phyloP scores from a whole-genome alignment of 78 protist species.

The Trichosphaerium sp. region DNA sequence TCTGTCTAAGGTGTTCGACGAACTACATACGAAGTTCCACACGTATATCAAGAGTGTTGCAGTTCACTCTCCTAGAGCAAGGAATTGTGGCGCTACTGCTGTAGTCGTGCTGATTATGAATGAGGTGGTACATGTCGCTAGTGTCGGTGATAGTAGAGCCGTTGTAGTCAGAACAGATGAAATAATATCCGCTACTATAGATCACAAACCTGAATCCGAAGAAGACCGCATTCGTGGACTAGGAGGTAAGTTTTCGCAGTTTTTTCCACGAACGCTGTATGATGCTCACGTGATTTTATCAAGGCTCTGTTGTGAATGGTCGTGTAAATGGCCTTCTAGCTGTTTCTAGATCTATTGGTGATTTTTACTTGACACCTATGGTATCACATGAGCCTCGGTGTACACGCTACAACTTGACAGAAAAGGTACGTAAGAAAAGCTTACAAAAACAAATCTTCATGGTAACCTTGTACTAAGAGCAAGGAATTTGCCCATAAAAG shows the following conservation, averaged over 20 bases:
- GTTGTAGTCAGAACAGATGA: conserved; percentile 8
- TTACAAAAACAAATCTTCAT: too few species aligned
- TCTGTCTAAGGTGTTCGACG: conserved; percentile 6
- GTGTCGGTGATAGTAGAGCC: conserved; percentile 32
- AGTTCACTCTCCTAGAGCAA: too few species aligned
- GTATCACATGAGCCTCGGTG: conserved; percentile 23
- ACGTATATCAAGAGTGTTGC: conserved; percentile 29
- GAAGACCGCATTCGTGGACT: background rate
- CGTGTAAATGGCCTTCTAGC: conserved; percentile 44
- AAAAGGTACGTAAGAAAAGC: too few species aligned
- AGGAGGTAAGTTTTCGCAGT: conserved; percentile 5
- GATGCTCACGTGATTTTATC: conserved; percentile 16
- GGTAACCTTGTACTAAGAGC: too few species aligned
- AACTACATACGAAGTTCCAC: background rate
- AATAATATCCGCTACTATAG: background rate
- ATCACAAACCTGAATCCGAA: background rate
- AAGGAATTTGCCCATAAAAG: too few species aligned
- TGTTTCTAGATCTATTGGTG: conserved; percentile 32
- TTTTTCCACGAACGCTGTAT: conserved; percentile 36
- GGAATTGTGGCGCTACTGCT: too few species aligned
- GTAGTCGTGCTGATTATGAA: too few species aligned
- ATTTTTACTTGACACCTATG: conserved; percentile 24
- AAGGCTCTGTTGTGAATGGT: conserved; percentile 37
- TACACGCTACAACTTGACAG: too few species aligned
- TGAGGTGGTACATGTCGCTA: conserved; percentile 2